Percentiles rank a stretch among this genome's conserved stretches.
phyloP scores from a whole-genome alignment of 257 asterid genomes.

The Salvia hispanica region DNA sequence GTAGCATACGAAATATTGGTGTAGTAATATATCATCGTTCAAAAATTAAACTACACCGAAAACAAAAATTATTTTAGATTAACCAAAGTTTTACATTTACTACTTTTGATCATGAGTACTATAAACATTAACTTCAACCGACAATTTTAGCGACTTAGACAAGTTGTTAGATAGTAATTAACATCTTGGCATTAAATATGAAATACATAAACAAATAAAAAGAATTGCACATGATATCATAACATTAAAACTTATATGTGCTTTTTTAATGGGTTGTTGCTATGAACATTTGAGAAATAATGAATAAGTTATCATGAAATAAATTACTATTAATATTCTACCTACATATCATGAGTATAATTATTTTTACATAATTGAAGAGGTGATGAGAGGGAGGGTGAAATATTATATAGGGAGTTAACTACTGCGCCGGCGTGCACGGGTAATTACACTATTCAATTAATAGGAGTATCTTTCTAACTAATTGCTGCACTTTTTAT shows the following conservation, averaged over 20 bases:
- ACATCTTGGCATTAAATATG: no score
- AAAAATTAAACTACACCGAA: no score
- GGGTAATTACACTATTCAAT: slow-evolving; percentile 27
- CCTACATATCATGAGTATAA: slow-evolving; percentile 19
- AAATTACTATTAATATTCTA: neutral
- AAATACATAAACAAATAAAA: no score
- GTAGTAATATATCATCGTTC: no score
- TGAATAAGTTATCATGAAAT: neutral
- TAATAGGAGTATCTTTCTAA: slow-evolving; percentile 2
- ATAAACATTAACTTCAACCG: no score
- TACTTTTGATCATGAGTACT: no score
- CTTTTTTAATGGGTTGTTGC: neutral
- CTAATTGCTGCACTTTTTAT: slow-evolving; percentile 27
- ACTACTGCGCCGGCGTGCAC: slow-evolving; percentile 29
- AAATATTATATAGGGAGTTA: slow-evolving; percentile 10
- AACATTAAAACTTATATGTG: neutral
- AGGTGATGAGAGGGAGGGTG: neutral
- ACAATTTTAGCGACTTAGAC: no score
- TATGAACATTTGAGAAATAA: slow-evolving; percentile 10
- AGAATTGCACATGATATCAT: no score
- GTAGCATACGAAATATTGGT: no score
- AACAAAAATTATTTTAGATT: no score
- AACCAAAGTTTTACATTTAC: no score
- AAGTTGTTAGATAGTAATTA: no score
- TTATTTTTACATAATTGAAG: slow-evolving; percentile 32